Percentiles rank a stretch among this genome's conserved stretches.
phyloP scores from a whole-genome alignment of 139 green algal genomes.

The Dunaliella primolecta region DNA sequence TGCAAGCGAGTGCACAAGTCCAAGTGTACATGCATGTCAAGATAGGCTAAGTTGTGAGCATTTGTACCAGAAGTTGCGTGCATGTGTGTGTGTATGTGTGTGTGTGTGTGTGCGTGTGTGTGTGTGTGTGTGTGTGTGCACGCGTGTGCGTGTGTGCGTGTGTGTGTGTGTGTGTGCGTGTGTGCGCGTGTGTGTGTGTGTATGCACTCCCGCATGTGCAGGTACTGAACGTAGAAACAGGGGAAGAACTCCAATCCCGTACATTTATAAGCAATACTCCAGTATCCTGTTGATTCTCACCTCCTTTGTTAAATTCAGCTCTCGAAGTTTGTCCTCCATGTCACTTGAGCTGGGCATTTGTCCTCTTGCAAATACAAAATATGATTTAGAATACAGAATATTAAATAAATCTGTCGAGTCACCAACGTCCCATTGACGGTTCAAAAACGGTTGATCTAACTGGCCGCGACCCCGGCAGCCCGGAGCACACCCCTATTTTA shows the following conservation, averaged over 20 bases:
- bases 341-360: not conserved
- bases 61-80: too few relatives aligned
- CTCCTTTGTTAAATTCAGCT: constrained; percentile 1
- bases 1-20: too few relatives aligned
- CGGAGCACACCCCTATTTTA: too few relatives aligned
- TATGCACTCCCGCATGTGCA: not conserved
- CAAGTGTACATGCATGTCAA: too few relatives aligned
- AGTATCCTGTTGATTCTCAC: too few relatives aligned
- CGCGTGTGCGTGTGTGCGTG: not conserved
- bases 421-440: too few relatives aligned
- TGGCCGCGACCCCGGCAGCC: too few relatives aligned
- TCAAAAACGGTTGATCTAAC: not conserved
- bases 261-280: too few relatives aligned
- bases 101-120: not conserved
- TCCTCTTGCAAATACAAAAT: too few relatives aligned
- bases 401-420: too few relatives aligned
- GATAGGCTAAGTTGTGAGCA: not conserved
- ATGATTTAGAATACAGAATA: not conserved
- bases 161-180: not conserved
- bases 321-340: not conserved
- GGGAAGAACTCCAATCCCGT: not conserved
- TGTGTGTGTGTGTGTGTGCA: not conserved
- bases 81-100: not conserved
- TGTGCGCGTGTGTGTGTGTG: not conserved
- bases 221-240: not conserved